Evolutionary conservation across 306 rosid species (phyloP).

Genomic region (Crotalaria pallida): DNA sequence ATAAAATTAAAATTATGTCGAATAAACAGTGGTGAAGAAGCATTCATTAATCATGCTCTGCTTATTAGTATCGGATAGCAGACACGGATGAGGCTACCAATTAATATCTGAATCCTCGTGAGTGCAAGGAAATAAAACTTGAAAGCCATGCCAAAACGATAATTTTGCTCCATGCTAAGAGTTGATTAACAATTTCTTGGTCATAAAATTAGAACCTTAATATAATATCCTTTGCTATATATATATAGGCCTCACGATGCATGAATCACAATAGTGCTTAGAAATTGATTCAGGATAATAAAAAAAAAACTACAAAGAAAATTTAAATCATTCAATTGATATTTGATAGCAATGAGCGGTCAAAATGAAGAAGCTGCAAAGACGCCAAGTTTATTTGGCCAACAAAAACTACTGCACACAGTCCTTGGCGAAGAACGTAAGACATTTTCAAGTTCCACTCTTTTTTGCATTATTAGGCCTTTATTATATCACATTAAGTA

Average conservation of each 20-base stretch:
- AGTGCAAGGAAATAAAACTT: slow-evolving; percentile 42
- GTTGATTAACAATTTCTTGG: slow-evolving; percentile 35
- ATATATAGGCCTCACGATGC: not conserved
- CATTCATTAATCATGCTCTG: no score
- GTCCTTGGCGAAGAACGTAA: slow-evolving; percentile 49
- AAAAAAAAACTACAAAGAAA: not conserved
- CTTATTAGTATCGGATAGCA: not conserved
- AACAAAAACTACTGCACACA: slow-evolving; percentile 29
- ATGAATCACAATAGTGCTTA: slow-evolving; percentile 3
- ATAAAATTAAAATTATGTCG: no score
- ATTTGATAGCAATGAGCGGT: slow-evolving; percentile 29
- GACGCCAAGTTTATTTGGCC: slow-evolving; percentile 19
- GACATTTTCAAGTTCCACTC: not conserved
- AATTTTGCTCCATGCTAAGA: slow-evolving; percentile 33
- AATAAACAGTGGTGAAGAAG: no score
- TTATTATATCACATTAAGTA: not conserved
- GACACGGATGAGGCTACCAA: not conserved
- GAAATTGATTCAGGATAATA: not conserved
- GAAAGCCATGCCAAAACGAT: slow-evolving; percentile 47
- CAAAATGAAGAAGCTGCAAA: not conserved
- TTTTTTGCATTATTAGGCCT: not conserved
- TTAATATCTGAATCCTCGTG: not conserved
- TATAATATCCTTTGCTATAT: not conserved
- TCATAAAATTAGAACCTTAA: slow-evolving; percentile 40
- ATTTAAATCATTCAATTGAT: not conserved